A percentile compares a stretch with the other conserved stretches of the same genome.
phyloP scores from a whole-genome alignment of 2,329 filamentous ascomycete genomes.

The Aspergillus sp. region DNA sequence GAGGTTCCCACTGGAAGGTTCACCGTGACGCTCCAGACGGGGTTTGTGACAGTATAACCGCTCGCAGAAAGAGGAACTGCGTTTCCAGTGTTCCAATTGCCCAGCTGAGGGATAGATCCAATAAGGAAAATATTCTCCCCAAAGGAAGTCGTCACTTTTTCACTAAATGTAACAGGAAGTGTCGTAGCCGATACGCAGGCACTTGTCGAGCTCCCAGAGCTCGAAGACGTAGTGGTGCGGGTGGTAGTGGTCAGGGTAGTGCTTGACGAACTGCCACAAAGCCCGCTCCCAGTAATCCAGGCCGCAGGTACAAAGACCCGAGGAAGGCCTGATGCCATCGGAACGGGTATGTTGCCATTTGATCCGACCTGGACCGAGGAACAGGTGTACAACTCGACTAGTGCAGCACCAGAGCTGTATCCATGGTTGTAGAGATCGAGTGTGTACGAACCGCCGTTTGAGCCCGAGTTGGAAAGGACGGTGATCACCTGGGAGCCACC shows the following conservation, averaged over 20 bases:
- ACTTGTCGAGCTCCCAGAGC: no score
- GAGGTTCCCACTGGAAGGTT: slow-evolving; percentile 53
- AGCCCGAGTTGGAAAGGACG: slow-evolving; percentile 46
- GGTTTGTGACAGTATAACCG: slow-evolving; percentile 58
- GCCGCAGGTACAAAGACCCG: slow-evolving; percentile 7
- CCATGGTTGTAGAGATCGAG: slow-evolving; percentile 23
- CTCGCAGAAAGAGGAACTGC: slow-evolving; percentile 58
- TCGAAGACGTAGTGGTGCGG: no score
- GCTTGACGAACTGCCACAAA: no score
- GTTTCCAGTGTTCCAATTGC: slow-evolving; percentile 57
- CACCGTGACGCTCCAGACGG: slow-evolving; percentile 60
- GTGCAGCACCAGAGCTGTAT: slow-evolving; percentile 18
- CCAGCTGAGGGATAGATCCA: slow-evolving; percentile 59
- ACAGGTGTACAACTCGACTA: slow-evolving; percentile 39
- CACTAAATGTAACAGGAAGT: not conserved
- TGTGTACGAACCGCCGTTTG: slow-evolving; percentile 21
- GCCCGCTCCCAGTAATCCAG: no score
- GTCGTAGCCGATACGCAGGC: no score
- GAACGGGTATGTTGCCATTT: slow-evolving; percentile 43
- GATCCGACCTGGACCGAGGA: slow-evolving; percentile 39
- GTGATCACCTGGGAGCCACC: slow-evolving; percentile 41
- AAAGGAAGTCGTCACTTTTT: slow-evolving; percentile 46
- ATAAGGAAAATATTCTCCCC: slow-evolving; percentile 66
- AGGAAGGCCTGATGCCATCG: slow-evolving; percentile 44
- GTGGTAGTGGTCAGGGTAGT: no score